Evolutionary conservation across 2,329 filamentous ascomycete genomes (phyloP), one percentile per base, ranked within the genome.

Genomic region (Aspergillus cejpii): DNA sequence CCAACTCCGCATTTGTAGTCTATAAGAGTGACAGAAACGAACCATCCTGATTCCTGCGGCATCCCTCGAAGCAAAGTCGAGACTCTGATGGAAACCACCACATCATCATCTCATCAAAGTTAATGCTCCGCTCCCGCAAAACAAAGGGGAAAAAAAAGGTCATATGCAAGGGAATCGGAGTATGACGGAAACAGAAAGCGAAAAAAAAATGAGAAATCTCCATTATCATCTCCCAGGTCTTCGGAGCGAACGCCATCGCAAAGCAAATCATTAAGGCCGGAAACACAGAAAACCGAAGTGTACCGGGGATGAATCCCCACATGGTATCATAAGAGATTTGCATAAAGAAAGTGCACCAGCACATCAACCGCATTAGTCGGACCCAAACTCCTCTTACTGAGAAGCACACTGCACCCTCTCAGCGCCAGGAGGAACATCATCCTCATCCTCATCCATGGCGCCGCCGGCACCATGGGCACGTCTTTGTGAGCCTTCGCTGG

Each of bases 361-460:
- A 52, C 49, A 44, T 55, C 51, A 51, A 48, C 48, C 45, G 48
- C 48, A 51, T 46, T 41, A 44, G 48, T 45, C 46, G 50, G 46
- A 27, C 34, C 33, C 39, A 34, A 37, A 46, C 41, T 27, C 37
- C n/a, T 6, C 58, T 68, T 71, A 75, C 66, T 75, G 73, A 24
- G 71, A 74, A 44, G 73, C 73, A 54, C 73, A 75, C 58, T 75
- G 73, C 59, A 75, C 68, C 40, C 73, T 64, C 64, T 75, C 73
- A 37, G 69, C 71, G 43, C 72, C 72, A 37, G 63, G 62, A 43
- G 70, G 72, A 46, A 72, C 64, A 45, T 75, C 73, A 8, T 75
- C 72, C 6, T 90, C 86, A 10, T 90, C 86, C 31, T 90, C 85
- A 1, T 87, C 84, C 75, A 81, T 81, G 66, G 43, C 69, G 71